Evolutionary conservation across 306 rosid genomes (phyloP), one percentile per base, ranked within the genome.

Genomic region (Malus sylvestris): DNA sequence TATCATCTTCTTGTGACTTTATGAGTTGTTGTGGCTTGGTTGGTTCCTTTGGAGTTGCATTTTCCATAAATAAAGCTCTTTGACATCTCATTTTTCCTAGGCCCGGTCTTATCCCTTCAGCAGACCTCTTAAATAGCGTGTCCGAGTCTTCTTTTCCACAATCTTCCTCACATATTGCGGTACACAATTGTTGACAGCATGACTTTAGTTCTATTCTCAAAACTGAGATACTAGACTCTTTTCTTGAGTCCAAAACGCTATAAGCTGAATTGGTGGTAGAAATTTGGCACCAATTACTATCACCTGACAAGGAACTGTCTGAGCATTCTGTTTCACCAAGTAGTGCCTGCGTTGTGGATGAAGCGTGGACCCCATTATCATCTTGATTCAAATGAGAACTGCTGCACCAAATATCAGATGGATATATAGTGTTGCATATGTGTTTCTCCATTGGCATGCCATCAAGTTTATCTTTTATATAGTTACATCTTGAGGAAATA

Each of bases 161-260:
- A 55, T 78, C 42, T 30, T 74, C 72, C 44, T 20, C 46, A 57
- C 78, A 45, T 70, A 45, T 57, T 33, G 16, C 66, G 4, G 68
- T 16, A 13, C 80, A 68, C 44, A 78, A 59, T 42, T 35, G 65
- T 27, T 67, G 55, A 73, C 27, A 67, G 55, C 79, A 12, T 45
- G 69, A 61, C 9, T 77, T 55, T 59, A 45, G 61, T 68, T 70
- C 82, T 32, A 58, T 20, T 60, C 29, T 57, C 76, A 74, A 78
- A 46, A 53, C 29, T 74, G 81, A 62, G 59, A 67, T 40, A 8
- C 46, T 67, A 55, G 72, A 69, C 51, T 78, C 85, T 74, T 74
- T 73, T 78, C 69, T 74, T 16, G 77, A 23, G 62, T 74, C 76
- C 55, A 57, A 59, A 68, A 23, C 66, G 44, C 46, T 70, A 63